Conservation (phyloP, 2,329 filamentous ascomycete species). For the Colletotrichum neosansevieriae region DNA sequence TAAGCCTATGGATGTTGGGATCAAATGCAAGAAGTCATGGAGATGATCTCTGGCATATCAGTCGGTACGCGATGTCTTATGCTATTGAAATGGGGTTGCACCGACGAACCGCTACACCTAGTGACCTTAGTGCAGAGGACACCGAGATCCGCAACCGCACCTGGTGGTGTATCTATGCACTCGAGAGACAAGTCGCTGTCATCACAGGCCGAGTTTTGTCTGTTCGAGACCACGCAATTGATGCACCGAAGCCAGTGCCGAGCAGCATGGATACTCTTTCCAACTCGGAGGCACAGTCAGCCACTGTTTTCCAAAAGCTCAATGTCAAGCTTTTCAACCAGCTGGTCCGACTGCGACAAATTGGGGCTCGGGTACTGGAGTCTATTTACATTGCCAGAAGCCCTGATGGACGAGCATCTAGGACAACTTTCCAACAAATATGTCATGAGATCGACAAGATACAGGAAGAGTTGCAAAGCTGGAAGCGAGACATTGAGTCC, state of each 20-base stretch:
- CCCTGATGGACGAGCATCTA: constrained; percentile 40
- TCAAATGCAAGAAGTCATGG: constrained; percentile 39
- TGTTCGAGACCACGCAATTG: constrained; percentile 43
- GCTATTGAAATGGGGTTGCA: constrained; percentile 45
- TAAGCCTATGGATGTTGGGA: constrained; percentile 45
- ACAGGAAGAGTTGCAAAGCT: constrained; percentile 40
- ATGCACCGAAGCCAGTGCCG: constrained; percentile 40
- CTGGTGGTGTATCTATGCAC: constrained; percentile 44
- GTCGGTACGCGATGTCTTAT: constrained; percentile 45
- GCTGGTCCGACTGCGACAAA: constrained; percentile 40
- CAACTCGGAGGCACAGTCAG: constrained; percentile 26
- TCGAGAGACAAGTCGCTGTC: constrained; percentile 44
- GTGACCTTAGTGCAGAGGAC: constrained; percentile 41
- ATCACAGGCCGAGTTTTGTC: constrained; percentile 44
- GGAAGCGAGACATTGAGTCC: constrained; percentile 40
- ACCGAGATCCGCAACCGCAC: constrained; percentile 43
- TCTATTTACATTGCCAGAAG: constrained; percentile 44
- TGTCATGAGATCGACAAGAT: constrained; percentile 40
- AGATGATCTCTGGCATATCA: constrained; percentile 46
- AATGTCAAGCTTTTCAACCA: constrained; percentile 34
- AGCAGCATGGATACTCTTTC: constrained; percentile 39
- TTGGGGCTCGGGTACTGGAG: constrained; percentile 44
- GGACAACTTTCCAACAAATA: constrained; percentile 43
- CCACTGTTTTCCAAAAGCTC: constrained; percentile 39
- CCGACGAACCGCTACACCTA: constrained; percentile 41